phyloP scores from a whole-genome alignment of 2,329 filamentous ascomycete genomes.

The Lecanoromycetidae sp. region DNA sequence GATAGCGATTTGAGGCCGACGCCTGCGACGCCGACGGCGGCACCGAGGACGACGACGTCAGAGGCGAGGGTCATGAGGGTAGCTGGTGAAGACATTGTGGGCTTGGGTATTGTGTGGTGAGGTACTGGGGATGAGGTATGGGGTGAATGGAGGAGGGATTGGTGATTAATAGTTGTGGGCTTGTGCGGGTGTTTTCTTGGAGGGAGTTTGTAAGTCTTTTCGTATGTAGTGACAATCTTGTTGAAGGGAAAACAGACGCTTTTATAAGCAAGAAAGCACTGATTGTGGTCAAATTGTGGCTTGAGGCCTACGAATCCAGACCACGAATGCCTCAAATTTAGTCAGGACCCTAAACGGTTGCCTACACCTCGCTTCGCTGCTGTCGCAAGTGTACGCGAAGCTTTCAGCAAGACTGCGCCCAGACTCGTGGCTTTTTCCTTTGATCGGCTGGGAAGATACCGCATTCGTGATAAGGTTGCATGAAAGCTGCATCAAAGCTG shows the following conservation, averaged over 20 bases:
- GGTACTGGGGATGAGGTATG: not conserved
- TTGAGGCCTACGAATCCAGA: not conserved
- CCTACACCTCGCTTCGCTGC: not conserved
- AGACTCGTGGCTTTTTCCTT: not conserved
- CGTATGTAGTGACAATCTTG: too few species aligned
- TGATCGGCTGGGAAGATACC: not conserved
- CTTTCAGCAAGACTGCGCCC: not conserved
- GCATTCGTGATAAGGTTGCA: not conserved
- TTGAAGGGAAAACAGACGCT: too few species aligned
- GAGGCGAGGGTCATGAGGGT: conserved; percentile 3
- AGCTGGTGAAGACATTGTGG: not conserved
- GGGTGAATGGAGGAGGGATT: not conserved
- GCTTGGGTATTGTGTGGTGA: not conserved
- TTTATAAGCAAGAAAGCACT: too few species aligned
- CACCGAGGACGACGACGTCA: conserved; percentile 57
- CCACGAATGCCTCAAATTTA: not conserved
- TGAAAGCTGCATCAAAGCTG: too few species aligned
- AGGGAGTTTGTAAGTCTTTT: not conserved
- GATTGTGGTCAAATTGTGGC: too few species aligned
- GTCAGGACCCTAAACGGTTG: not conserved
- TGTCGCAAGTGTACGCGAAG: not conserved
- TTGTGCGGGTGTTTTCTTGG: not conserved
- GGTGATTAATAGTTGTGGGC: not conserved
- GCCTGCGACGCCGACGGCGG: conserved; percentile 57
- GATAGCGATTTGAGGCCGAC: conserved; percentile 68